Evolutionary conservation across 805 yeast genomes (phyloP), one percentile per base, ranked within the genome.

Genomic region (Candida anglica): DNA sequence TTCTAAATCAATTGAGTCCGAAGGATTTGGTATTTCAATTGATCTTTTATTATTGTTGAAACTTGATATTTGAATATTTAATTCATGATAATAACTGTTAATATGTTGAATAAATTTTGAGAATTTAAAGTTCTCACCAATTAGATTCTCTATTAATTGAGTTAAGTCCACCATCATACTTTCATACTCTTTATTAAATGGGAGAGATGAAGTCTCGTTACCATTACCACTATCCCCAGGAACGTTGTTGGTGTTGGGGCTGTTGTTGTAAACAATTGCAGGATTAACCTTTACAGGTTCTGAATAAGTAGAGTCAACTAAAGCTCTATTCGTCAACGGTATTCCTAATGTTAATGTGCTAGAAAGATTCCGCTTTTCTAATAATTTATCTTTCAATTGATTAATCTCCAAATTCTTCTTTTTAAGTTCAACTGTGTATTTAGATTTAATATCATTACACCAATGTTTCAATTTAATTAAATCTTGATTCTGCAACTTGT

Each of bases 101-200:
- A 64, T 33, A 3, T 42, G 41, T 18, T 51, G 48, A 15, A 61
- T 41, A 32, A 66, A 60, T 24, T 42, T 45, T 9, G 65, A 44
- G 38, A 58, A 66, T 37, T 60, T 58, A 30, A 50, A 50, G 41
- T 66, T 67, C 37, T 67, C 71, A 4, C 44, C 38, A 32, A 61
- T 48, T 30, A 66, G 49, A 32, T 54, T 57, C 31, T 64, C 66
- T 4, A 65, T 54, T 15, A 66, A 47, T 6, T 53, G 54, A 6
- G 65, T 56, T 27, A 63, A 43, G 28, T 63, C 61, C 1, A 54
- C 43, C 3, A 62, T 57, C 7, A 62, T 52, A 6, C 47, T 48
- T 27, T 57, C 66, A 38, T 60, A 58, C 35, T 64, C 63, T 2
- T 40, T 33, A 21, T 45, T 49, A 5, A 56, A 35, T 2, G 47